phyloP scores from a whole-genome alignment of 148 eudicot genomes.

The Rhododendron griersonianum region DNA sequence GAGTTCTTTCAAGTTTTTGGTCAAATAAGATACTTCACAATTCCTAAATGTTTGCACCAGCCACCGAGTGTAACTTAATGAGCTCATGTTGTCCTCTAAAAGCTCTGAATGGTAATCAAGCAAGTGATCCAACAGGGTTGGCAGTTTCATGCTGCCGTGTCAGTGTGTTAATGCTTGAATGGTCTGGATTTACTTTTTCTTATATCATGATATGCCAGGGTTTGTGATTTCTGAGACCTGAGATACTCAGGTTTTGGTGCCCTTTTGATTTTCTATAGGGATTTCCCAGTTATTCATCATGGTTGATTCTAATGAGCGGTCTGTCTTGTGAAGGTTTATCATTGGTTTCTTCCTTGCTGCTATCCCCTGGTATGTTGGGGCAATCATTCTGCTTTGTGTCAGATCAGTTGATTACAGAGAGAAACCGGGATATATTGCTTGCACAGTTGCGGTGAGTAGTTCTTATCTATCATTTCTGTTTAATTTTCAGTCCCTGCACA shows the following conservation, averaged over 20 bases:
- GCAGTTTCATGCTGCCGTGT: background rate
- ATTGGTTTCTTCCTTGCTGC: constrained; percentile 87
- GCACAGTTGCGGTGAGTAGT: constrained; percentile 70
- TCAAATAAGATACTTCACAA: background rate
- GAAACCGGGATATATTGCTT: constrained; percentile 84
- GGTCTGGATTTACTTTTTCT: background rate
- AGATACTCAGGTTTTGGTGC: background rate
- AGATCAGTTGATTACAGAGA: constrained; percentile 60
- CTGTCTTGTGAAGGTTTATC: constrained; percentile 66
- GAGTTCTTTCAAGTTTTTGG: background rate
- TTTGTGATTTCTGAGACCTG: background rate
- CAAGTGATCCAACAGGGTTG: background rate
- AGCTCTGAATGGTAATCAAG: background rate
- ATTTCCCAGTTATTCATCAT: background rate
- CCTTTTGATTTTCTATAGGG: background rate
- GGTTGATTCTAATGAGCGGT: constrained; percentile 4
- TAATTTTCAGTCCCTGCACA: background rate
- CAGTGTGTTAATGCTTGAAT: background rate
- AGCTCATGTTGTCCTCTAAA: background rate
- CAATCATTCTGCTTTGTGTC: constrained; percentile 57
- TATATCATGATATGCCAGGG: background rate
- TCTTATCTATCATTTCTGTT: constrained; percentile 4
- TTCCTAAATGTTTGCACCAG: background rate
- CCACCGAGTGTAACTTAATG: background rate
- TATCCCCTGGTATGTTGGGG: constrained; percentile 86